These are phyloP conservation scores for Chrysanthemum lavandulifolium DNA, from an alignment of 129 eudicot genomes.

Conservation along the genomic window DNA sequence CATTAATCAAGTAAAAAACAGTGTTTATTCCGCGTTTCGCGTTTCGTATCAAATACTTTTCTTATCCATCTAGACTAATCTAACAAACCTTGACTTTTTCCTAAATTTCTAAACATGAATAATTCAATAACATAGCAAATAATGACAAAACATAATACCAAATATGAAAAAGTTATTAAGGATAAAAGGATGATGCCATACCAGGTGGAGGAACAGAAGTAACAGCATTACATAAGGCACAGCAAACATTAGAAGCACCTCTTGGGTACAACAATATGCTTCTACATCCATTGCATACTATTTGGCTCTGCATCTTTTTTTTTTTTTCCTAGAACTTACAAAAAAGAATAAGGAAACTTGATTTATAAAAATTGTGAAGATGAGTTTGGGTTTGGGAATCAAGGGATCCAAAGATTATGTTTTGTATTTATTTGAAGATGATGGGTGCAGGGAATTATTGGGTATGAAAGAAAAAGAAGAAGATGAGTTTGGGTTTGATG, in stretches of 20 bases:
- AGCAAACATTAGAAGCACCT: conserved; percentile 80
- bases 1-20: background rate
- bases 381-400: no score
- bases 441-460: no score
- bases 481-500: no score
- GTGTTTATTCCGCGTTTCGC: background rate
- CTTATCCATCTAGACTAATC: background rate
- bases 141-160: background rate
- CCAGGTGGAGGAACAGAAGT: conserved; percentile 71
- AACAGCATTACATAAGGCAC: conserved; percentile 66
- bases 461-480: no score
- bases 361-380: no score
- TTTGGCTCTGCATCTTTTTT: conserved; percentile 70
- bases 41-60: background rate
- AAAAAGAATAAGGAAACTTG: background rate
- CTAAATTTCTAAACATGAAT: background rate
- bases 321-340: background rate
- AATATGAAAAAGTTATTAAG: background rate
- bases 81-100: background rate
- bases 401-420: no score
- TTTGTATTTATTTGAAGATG: no score
- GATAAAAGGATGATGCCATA: background rate
- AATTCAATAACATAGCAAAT: background rate
- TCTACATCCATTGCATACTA: conserved; percentile 78
- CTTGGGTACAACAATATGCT: conserved; percentile 74